These are phyloP conservation scores for Dictyostelium citrinum DNA, from an alignment of 78 protist species.

Conservation along the genomic window DNA sequence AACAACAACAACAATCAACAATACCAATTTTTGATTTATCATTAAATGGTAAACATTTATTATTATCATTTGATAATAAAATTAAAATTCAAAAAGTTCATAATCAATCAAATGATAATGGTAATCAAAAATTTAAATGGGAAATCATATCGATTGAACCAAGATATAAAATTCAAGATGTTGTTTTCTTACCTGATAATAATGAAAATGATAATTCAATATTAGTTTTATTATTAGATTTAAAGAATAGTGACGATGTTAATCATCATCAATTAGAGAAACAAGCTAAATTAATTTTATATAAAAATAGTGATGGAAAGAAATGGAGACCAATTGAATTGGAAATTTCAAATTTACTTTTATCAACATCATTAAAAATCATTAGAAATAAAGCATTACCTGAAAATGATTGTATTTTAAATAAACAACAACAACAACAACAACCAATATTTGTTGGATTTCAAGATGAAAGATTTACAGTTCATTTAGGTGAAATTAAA, in stretches of 20 bases:
- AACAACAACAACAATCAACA: too few relatives aligned
- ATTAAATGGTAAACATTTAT: background rate
- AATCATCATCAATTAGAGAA: background rate
- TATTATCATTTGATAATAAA: conserved; percentile 16
- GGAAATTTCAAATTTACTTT: background rate
- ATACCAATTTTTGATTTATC: background rate
- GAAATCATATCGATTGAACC: background rate
- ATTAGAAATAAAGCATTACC: background rate
- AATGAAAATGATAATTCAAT: background rate
- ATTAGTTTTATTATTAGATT: background rate
- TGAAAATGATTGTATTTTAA: background rate
- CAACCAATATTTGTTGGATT: background rate
- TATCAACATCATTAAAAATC: background rate
- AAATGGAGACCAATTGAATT: background rate
- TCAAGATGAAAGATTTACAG: conserved; percentile 14
- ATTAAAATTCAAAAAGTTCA: background rate
- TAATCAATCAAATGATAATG: background rate
- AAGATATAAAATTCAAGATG: background rate
- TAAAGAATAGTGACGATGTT: background rate
- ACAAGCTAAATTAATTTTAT: background rate
- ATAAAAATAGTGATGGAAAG: background rate
- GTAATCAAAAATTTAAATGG: background rate
- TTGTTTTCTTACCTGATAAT: background rate
- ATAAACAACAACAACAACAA: background rate
- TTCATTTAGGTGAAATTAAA: background rate